Evolutionary conservation across 2,329 filamentous ascomycete species (phyloP), one percentile per base, ranked within the genome.

Genomic region (Colletotrichum sp.): DNA sequence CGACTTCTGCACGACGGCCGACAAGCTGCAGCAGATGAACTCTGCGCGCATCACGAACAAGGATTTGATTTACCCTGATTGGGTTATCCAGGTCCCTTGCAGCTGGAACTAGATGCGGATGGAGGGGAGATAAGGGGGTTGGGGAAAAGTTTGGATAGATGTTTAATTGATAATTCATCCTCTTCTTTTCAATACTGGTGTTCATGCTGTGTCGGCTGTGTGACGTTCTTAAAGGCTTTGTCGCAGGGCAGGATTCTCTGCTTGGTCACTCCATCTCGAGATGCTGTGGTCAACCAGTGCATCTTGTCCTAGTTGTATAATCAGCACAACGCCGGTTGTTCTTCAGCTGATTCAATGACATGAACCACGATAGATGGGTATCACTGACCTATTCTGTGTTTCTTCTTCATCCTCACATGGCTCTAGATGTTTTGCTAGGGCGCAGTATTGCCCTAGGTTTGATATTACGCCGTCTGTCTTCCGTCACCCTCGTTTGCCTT

Each of bases 61-160:
- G 62, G 34, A 66, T 0, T 0, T 66, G 8, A 66, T 66, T 6
- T 24, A 38, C 32, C 18, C n/a, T 12, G 32, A 21, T 9, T 38
- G 32, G 62, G 62, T 43, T 21, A 66, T 66, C 62, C 62, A 66
- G 62, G 62, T 66, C 34, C 62, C 62, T 18, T 66, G 62, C 28
- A 43, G 62, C 62, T 66, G 62, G 62, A 66, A 66, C n/a, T 66
- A 48, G n/a, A 48, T 8, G 43, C 6, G n/a, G n/a, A n/a, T n/a
- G n/a, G 10, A n/a, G n/a, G 43, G 6, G 43, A 21, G 43, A 21
- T 0, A 21, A 48, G 9, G 38, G n/a, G 43, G n/a, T 1, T 3
- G 6, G 43, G n/a, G n/a, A 48, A 48, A 48, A 21, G 43, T 48
- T 48, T 48, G 43, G 43, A 21, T 48, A n/a, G 43, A 48, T 48